phyloP scores from a whole-genome alignment of 495 filamentous ascomycete genomes.

The Penicillium alfredii region DNA sequence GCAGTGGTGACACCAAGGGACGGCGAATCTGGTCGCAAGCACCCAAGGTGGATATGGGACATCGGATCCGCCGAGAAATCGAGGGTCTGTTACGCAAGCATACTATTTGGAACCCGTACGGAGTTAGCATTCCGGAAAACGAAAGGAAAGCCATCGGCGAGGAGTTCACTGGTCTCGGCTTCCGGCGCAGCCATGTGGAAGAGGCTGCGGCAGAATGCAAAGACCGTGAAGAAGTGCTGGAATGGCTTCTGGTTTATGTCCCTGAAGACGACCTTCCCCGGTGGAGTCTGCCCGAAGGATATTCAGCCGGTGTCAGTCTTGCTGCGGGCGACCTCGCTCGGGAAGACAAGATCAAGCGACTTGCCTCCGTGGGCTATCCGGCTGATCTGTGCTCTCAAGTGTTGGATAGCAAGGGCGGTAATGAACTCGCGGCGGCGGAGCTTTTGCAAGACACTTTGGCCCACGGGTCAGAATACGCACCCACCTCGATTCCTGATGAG shows the following conservation, averaged over 20 bases:
- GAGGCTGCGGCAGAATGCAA: conserved; percentile 84
- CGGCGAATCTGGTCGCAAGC: conserved; percentile 72
- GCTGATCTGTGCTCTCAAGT: conserved; percentile 71
- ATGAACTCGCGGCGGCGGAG: conserved; percentile 77
- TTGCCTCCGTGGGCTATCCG: conserved; percentile 77
- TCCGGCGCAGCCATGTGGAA: conserved; percentile 79
- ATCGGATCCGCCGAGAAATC: conserved; percentile 64
- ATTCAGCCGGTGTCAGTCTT: conserved; percentile 80
- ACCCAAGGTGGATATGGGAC: conserved; percentile 90
- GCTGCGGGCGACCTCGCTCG: conserved; percentile 69
- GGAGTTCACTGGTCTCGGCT: conserved; percentile 72
- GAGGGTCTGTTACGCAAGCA: conserved; percentile 71
- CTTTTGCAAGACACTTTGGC: conserved; percentile 66
- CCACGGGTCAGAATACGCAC: conserved; percentile 18
- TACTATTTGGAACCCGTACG: conserved; percentile 80
- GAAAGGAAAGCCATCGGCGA: conserved; percentile 57
- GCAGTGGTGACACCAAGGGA: conserved; percentile 29
- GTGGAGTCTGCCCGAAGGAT: conserved; percentile 87
- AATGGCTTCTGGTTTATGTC: conserved; percentile 92
- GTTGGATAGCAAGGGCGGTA: conserved; percentile 57
- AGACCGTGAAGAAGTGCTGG: conserved; percentile 84
- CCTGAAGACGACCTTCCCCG: conserved; percentile 90
- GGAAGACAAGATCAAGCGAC: conserved; percentile 74
- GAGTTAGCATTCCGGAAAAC: conserved; percentile 52
- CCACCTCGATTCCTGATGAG: conserved; percentile 15